Percentiles rank a stretch among this genome's conserved stretches.
phyloP scores from a whole-genome alignment of 345 rosid genomes.

The Triadica sebifera region DNA sequence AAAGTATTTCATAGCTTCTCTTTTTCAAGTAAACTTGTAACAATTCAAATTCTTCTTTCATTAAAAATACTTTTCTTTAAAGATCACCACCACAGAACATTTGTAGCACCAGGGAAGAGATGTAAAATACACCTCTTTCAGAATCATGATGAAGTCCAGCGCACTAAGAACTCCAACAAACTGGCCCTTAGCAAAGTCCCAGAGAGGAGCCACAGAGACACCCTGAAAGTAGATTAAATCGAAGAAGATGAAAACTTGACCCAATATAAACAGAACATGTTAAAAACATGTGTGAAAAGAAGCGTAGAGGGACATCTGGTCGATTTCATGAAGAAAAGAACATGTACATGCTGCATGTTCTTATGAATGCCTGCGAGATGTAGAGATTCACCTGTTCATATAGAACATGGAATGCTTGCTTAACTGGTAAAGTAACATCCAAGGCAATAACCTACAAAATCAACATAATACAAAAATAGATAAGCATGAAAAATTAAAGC shows the following conservation, averaged over 20 bases:
- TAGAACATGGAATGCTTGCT: slow-evolving; percentile 96
- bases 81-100: neutral
- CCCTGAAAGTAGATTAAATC: slow-evolving; percentile 44
- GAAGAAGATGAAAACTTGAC: neutral
- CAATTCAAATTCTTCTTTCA: neutral
- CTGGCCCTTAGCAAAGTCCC: slow-evolving; percentile 65
- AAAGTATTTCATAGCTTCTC: neutral
- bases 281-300: neutral
- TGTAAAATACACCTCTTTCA: slow-evolving; percentile 58
- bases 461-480: slow-evolving; percentile 8
- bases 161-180: slow-evolving; percentile 86
- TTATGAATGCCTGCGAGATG: neutral
- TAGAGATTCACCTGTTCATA: slow-evolving; percentile 77
- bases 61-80: neutral
- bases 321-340: neutral
- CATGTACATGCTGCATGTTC: neutral
- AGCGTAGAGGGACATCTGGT: neutral
- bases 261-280: neutral
- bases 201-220: slow-evolving; percentile 77
- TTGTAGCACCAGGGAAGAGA: neutral
- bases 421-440: slow-evolving; percentile 92
- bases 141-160: slow-evolving; percentile 72
- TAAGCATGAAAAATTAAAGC: neutral
- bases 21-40: neutral
- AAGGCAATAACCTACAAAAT: slow-evolving; percentile 72